phyloP scores from a whole-genome alignment of 2,329 filamentous ascomycete genomes.

The Ophiostoma novo-ulmi region DNA sequence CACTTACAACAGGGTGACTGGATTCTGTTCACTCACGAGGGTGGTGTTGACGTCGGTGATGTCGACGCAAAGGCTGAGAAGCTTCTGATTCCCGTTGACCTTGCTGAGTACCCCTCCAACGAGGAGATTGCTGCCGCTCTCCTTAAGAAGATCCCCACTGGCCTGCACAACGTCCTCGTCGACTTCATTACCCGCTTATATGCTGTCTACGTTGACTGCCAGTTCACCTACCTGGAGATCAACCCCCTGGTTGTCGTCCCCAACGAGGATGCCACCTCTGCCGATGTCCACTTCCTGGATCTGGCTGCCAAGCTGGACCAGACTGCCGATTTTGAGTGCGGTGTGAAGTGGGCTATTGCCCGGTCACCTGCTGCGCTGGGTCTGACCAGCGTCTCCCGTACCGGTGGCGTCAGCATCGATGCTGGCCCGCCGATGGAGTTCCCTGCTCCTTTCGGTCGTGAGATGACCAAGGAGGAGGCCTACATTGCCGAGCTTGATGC shows the following conservation, averaged over 20 bases:
- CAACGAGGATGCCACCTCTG: slow-evolving; percentile 85
- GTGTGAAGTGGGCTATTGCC: slow-evolving; percentile 97
- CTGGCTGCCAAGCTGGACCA: slow-evolving; percentile 98
- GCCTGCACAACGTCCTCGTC: slow-evolving; percentile 94
- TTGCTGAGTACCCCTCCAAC: slow-evolving; percentile 91
- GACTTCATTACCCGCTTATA: slow-evolving; percentile 99
- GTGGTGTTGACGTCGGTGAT: slow-evolving; percentile 98
- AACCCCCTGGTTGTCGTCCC: slow-evolving; percentile 98
- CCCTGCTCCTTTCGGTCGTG: slow-evolving; percentile 96
- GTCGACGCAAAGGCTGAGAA: slow-evolving; percentile 99
- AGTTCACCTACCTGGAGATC: slow-evolving; percentile 99
- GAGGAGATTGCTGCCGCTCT: slow-evolving; percentile 80
- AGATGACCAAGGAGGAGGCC: slow-evolving; percentile 97
- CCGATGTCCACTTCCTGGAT: slow-evolving; percentile 95
- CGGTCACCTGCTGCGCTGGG: slow-evolving; percentile 85
- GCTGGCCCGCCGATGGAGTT: slow-evolving; percentile 98
- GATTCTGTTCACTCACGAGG: slow-evolving; percentile 99
- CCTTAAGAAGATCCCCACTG: slow-evolving; percentile 88
- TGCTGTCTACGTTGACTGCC: slow-evolving; percentile 98
- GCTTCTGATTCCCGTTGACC: slow-evolving; percentile 93
- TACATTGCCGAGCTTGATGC: slow-evolving; percentile 98
- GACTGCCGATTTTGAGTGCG: slow-evolving; percentile 98
- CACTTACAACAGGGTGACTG: slow-evolving; percentile 72
- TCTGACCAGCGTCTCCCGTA: slow-evolving; percentile 56
- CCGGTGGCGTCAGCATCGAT: slow-evolving; percentile 76